Base-by-base conservation (phyloP, 164 flowering plant species). In the Liriodendron chinense region DNA sequence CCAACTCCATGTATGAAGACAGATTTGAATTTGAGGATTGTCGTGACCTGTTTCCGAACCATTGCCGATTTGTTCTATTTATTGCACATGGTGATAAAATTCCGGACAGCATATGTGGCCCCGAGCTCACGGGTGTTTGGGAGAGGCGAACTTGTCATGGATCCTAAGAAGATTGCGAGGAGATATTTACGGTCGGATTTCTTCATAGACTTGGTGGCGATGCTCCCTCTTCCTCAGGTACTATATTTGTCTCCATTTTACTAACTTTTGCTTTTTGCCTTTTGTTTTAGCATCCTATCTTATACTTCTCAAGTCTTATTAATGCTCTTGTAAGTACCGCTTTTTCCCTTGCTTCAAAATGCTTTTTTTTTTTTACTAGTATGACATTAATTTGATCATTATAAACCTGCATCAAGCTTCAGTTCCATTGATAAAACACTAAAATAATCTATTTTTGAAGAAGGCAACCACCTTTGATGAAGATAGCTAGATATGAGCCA, bases 181-280 rank as follows among this genome's bases (percentile, higher is more conserved):
- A 88, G 92, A 84, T 92, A 94, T 79, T 68, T 94, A 57, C 89
- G 82, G 80, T 83, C 92, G 14, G 92, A 91, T 75, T 94, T 94
- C 84, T 80, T 83, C 77, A 81, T 92, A 74, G 98, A 94, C 85
- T 80, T 94, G 34, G 74, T 85, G 63, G 97, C 97, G 3, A 81
- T 93, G 7, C 79, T 94, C 73, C 98, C 98, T 80, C 91, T 92
- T 26, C 97, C 98, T 75, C 98, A 92, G 98, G 98, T 94, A 84
- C 64, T 43, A 48, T 73, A 16, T 56, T 47, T 3, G 59, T 16
- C n/a, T 28, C 13, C 65, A 16, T 34, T 67, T 20, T 16, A 53
- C 69, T 67, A 26, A 10, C 12, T 12, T 22, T 65, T 65, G 2
- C 18, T 9, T 53, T 53, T 53, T 53, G 16, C 68, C 16, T 9